These are phyloP conservation scores for Raphanus raphanistrum DNA, from an alignment of 345 rosid genomes.

Conservation along the genomic window DNA sequence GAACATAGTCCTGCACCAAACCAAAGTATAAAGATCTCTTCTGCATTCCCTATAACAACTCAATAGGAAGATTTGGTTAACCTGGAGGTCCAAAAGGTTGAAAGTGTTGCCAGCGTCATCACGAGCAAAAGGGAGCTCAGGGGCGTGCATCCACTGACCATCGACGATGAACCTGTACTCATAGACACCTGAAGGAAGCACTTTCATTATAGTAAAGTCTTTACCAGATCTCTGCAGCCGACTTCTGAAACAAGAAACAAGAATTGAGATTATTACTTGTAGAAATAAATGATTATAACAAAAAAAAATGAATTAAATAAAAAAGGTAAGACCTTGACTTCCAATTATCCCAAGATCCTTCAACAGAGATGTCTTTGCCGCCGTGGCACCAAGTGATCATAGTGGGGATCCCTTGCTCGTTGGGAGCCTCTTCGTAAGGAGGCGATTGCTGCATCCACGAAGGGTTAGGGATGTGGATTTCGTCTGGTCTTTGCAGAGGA, in stretches of 20 bases:
- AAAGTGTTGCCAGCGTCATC: conserved; percentile 81
- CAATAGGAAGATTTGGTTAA: conserved; percentile 14
- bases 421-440: conserved; percentile 54
- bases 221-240: conserved; percentile 89
- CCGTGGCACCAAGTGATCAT: conserved; percentile 93
- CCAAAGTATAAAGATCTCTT: conserved; percentile 19
- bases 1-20: conserved; percentile 78
- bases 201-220: conserved; percentile 93
- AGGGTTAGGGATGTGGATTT: conserved; percentile 65
- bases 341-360: conserved; percentile 99
- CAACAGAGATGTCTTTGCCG: conserved; percentile 80
- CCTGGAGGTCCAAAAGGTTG: conserved; percentile 91
- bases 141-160: conserved; percentile 82
- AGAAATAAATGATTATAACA: not conserved
- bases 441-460: conserved; percentile 60
- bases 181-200: conserved; percentile 93
- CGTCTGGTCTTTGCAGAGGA: conserved; percentile 93
- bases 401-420: conserved; percentile 82
- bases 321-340: conserved; percentile 53
- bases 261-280: not conserved
- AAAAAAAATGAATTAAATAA: not conserved
- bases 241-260: conserved; percentile 52
- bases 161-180: conserved; percentile 90
- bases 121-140: conserved; percentile 78
- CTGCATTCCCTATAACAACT: not conserved